Evolutionary conservation across 306 rosid species (phyloP).

Genomic region (Neltuma alba): DNA sequence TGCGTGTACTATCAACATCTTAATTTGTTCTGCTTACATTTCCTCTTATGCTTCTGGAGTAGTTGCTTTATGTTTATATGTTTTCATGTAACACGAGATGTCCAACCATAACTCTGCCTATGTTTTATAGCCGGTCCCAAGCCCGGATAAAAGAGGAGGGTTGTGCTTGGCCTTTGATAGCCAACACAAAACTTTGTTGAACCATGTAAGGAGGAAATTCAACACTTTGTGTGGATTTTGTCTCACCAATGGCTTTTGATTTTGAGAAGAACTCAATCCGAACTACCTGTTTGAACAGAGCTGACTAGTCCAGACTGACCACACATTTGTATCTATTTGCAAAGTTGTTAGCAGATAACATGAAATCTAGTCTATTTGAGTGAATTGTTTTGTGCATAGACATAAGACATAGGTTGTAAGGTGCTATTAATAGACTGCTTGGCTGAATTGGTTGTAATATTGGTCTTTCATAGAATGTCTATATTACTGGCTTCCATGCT

Average conservation of each 20-base stretch:
- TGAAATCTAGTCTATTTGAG: background rate
- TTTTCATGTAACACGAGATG: background rate
- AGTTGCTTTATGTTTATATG: background rate
- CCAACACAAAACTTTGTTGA: no score
- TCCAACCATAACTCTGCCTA: no score
- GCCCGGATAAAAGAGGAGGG: no score
- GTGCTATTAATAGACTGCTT: background rate
- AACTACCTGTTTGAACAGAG: background rate
- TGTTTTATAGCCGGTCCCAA: no score
- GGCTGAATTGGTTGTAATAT: background rate
- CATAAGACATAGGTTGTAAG: background rate
- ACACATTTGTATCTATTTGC: background rate
- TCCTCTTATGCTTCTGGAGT: background rate
- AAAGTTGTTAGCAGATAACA: background rate
- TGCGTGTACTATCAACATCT: slow-evolving; percentile 10
- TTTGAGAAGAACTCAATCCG: background rate
- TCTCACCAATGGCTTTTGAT: background rate
- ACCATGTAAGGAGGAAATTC: background rate
- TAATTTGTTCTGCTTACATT: background rate
- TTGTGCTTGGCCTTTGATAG: no score
- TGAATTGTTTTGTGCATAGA: background rate
- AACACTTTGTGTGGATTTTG: background rate
- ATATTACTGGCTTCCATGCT: slow-evolving; percentile 11
- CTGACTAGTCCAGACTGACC: background rate
- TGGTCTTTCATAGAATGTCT: slow-evolving; percentile 28